These are phyloP conservation scores for Metschnikowia peoriensis DNA, from an alignment of 805 yeast genomes.

Conservation along the genomic window DNA sequence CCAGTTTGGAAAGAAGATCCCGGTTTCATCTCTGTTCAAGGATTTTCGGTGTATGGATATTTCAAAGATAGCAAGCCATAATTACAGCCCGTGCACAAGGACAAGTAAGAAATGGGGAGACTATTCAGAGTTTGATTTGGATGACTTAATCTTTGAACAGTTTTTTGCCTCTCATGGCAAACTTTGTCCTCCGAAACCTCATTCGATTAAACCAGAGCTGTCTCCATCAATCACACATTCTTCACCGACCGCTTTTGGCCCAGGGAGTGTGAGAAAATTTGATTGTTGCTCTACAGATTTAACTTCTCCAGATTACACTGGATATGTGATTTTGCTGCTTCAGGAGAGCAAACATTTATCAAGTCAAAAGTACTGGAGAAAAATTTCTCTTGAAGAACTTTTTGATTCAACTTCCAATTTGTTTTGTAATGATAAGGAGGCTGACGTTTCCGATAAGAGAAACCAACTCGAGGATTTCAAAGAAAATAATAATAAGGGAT, in stretches of 20 bases:
- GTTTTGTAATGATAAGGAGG: background rate
- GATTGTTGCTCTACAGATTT: background rate
- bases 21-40: background rate
- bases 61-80: background rate
- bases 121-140: constrained; percentile 5
- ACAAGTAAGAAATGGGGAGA: constrained; percentile 9
- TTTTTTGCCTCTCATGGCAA: background rate
- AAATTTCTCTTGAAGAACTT: background rate
- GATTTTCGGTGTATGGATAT: background rate
- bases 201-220: background rate
- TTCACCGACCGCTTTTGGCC: no score
- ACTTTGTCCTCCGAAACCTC: background rate
- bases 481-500: no score
- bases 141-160: background rate
- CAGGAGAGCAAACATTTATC: background rate
- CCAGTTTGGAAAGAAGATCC: background rate
- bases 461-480: no score
- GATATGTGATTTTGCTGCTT: background rate
- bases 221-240: background rate
- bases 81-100: constrained; percentile 9
- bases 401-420: background rate
- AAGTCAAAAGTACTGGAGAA: background rate
- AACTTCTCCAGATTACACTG: background rate
- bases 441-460: no score
- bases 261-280: background rate